Percentiles rank a stretch among this genome's conserved stretches.
Conservation (phyloP, 208 protist genomes). For the Trypanosoma lewisi region DNA sequence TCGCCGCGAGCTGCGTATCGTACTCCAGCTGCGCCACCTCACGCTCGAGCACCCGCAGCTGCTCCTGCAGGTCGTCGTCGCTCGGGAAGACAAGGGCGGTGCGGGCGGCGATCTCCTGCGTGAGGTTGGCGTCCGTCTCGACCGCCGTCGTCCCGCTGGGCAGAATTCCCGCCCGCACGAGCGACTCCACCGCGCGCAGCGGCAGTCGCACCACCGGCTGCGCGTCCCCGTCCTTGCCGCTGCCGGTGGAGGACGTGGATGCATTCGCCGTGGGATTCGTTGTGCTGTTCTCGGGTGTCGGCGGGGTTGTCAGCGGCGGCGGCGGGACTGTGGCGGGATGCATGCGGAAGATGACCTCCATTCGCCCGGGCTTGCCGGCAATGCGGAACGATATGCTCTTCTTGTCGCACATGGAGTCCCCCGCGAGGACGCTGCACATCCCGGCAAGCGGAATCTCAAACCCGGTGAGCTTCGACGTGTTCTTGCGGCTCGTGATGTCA, state of each 20-base stretch:
- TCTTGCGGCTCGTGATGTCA: conserved; percentile 79
- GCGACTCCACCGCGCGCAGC: conserved; percentile 43
- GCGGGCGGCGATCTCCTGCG: conserved; percentile 80
- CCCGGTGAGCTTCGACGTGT: conserved; percentile 73
- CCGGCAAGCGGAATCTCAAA: conserved; percentile 84
- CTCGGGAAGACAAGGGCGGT: conserved; percentile 71
- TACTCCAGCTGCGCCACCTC: conserved; percentile 82
- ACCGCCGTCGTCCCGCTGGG: conserved; percentile 39
- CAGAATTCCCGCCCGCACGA: conserved; percentile 65
- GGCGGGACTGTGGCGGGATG: conserved; percentile 65
- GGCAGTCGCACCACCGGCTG: conserved; percentile 46
- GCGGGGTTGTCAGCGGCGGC: conserved; percentile 49
- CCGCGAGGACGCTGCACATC: conserved; percentile 86
- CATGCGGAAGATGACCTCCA: conserved; percentile 88
- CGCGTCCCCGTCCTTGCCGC: not conserved
- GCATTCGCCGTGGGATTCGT: conserved; percentile 7
- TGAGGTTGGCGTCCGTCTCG: conserved; percentile 76
- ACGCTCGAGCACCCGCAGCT: conserved; percentile 55
- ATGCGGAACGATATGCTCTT: conserved; percentile 85
- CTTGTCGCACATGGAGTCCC: conserved; percentile 83
- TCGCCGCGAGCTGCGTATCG: conserved; percentile 75
- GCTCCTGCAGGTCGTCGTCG: conserved; percentile 51
- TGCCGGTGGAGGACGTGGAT: conserved; percentile 9
- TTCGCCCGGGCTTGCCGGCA: conserved; percentile 57
- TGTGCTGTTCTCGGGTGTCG: too few species aligned